Conservation (phyloP, 306 rosid genomes). For the Quercus aquifolioides region DNA sequence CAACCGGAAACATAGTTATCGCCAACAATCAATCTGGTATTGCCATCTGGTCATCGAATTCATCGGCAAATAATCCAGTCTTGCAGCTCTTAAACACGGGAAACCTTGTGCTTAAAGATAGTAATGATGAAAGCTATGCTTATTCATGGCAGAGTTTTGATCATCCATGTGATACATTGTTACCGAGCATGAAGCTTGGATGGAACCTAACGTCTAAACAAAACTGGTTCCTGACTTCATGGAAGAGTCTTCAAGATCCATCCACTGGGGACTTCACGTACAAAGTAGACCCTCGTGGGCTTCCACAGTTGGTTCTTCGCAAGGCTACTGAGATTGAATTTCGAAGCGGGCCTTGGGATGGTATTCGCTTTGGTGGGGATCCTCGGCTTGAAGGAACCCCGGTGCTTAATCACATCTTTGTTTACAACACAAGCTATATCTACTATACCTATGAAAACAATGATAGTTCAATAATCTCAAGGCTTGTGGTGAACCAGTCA, state of each 20-base stretch:
- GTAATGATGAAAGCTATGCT: neutral
- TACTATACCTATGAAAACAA: slow-evolving; percentile 33
- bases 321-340: slow-evolving; percentile 22
- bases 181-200: slow-evolving; percentile 21
- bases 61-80: neutral
- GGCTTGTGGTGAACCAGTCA: slow-evolving; percentile 28
- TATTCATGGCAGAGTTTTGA: slow-evolving; percentile 22
- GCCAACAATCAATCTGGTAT: neutral
- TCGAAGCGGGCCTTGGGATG: slow-evolving; percentile 52
- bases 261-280: slow-evolving; percentile 38
- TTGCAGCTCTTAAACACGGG: neutral
- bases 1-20: slow-evolving; percentile 8
- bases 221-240: slow-evolving; percentile 15
- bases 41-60: neutral
- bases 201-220: neutral
- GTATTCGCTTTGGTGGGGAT: slow-evolving; percentile 26
- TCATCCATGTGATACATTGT: slow-evolving; percentile 1
- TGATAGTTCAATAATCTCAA: slow-evolving; percentile 17
- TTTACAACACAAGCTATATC: slow-evolving; percentile 27
- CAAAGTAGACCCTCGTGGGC: slow-evolving; percentile 30
- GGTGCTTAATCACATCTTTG: slow-evolving; percentile 31
- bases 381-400: slow-evolving; percentile 22
- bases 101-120: slow-evolving; percentile 7
- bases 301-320: slow-evolving; percentile 39
- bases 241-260: slow-evolving; percentile 31